Conservation (phyloP, 2,329 filamentous ascomycete species). For the Ophiostoma australiae region DNA sequence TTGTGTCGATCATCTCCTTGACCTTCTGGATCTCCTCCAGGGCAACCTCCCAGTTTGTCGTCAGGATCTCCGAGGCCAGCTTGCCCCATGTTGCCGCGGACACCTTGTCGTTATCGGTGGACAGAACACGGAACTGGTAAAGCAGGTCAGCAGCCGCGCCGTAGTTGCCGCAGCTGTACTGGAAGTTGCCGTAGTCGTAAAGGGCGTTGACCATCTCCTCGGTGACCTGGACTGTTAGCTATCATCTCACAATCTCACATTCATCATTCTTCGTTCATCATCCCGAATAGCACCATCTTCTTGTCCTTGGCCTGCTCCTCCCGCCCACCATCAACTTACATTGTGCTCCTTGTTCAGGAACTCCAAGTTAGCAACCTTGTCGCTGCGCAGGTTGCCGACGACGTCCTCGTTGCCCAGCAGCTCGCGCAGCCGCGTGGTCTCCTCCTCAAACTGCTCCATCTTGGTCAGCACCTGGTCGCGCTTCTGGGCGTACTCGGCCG, state of each 20-base stretch:
- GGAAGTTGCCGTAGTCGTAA: slow-evolving; percentile 93
- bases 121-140: slow-evolving; percentile 96
- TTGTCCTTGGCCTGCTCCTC: not conserved
- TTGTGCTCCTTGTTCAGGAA: slow-evolving; percentile 95
- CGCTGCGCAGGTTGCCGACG: slow-evolving; percentile 81
- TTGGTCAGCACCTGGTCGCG: slow-evolving; percentile 80
- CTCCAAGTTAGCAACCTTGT: slow-evolving; percentile 98
- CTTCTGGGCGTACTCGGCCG: slow-evolving; percentile 83
- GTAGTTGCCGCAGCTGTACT: slow-evolving; percentile 97
- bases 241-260: not conserved
- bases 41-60: slow-evolving; percentile 88
- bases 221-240: slow-evolving; percentile 57
- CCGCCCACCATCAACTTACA: slow-evolving; percentile 52
- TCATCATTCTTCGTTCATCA: not conserved
- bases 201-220: slow-evolving; percentile 93
- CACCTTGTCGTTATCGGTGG: slow-evolving; percentile 97
- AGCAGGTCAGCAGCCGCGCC: slow-evolving; percentile 82
- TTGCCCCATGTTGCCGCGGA: slow-evolving; percentile 96
- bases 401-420: slow-evolving; percentile 85
- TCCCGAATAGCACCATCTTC: no score
- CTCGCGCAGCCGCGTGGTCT: slow-evolving; percentile 82
- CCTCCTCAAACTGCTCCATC: slow-evolving; percentile 77
- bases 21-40: slow-evolving; percentile 89
- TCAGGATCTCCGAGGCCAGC: slow-evolving; percentile 91
- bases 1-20: slow-evolving; percentile 86